A percentile compares a stretch with the other conserved stretches of the same genome.
Conservation (phyloP, 192 early-diverging fungal species). For the Radiomyces spectabilis region DNA sequence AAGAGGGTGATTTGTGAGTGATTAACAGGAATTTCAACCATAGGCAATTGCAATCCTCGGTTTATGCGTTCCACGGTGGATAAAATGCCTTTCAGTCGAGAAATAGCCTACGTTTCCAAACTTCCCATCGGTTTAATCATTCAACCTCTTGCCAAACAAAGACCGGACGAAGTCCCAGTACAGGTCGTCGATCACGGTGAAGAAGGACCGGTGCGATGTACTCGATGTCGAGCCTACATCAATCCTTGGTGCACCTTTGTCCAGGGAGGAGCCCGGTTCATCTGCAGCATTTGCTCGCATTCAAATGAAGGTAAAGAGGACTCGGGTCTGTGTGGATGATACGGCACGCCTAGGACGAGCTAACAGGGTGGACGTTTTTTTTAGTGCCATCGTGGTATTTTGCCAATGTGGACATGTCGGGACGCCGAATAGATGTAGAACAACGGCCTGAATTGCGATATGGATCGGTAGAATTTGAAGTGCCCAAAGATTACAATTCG, state of each 20-base stretch:
- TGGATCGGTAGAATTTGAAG: conserved; percentile 91
- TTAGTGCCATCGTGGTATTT: conserved; percentile 84
- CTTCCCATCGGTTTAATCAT: conserved; percentile 85
- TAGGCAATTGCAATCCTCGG: conserved; percentile 80
- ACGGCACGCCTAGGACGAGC: no score
- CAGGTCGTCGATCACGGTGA: conserved; percentile 86
- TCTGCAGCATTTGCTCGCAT: conserved; percentile 88
- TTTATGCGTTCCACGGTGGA: conserved; percentile 89
- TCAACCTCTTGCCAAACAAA: conserved; percentile 87
- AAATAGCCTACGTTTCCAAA: conserved; percentile 67
- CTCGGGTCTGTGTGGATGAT: no score
- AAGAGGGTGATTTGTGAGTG: no score
- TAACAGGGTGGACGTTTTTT: no score
- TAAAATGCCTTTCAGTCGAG: conserved; percentile 80
- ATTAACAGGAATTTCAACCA: no score
- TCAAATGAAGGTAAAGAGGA: conserved; percentile 67
- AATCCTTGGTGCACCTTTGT: conserved; percentile 86
- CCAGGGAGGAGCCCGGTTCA: conserved; percentile 84
- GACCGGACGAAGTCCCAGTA: conserved; percentile 79
- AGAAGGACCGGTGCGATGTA: conserved; percentile 83
- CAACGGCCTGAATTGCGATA: conserved; percentile 84
- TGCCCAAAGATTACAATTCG: conserved; percentile 63
- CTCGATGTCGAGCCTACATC: conserved; percentile 90
- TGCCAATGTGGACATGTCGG: conserved; percentile 90
- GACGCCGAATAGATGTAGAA: conserved; percentile 77